Percentiles rank a stretch among this genome's conserved stretches.
Conservation (phyloP, 352 stramenopile genomes). For the Globisporangium abappressorium region DNA sequence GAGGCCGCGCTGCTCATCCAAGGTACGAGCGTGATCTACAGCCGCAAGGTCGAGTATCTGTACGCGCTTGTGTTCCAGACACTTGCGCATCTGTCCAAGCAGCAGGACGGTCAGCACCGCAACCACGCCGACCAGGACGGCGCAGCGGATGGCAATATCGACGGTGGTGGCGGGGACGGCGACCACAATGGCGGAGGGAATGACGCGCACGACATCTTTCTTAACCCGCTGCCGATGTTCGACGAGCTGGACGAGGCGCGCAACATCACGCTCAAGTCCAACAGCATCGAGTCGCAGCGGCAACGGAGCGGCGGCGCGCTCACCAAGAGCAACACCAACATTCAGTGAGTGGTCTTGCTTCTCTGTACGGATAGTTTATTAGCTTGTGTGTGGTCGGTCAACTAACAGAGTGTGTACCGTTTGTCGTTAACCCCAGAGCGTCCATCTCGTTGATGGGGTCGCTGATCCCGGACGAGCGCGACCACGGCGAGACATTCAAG, state of each 20-base stretch:
- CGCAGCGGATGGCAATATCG: slow-evolving; percentile 11
- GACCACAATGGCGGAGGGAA: background rate
- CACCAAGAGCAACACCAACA: slow-evolving; percentile 61
- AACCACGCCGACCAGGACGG: slow-evolving; percentile 21
- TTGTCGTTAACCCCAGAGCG: slow-evolving; percentile 27
- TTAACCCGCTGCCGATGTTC: slow-evolving; percentile 59
- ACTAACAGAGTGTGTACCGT: slow-evolving; percentile 5
- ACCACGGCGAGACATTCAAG: slow-evolving; percentile 85
- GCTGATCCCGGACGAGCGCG: slow-evolving; percentile 66
- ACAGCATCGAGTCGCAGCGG: slow-evolving; percentile 9
- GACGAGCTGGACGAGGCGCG: slow-evolving; percentile 61
- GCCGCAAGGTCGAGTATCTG: slow-evolving; percentile 94
- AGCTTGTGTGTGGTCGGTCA: too few relatives aligned
- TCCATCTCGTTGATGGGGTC: slow-evolving; percentile 82
- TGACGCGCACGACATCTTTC: slow-evolving; percentile 35
- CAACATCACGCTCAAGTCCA: slow-evolving; percentile 53
- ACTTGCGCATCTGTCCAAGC: slow-evolving; percentile 74
- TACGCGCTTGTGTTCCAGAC: slow-evolving; percentile 92
- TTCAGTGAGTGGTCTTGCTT: slow-evolving; percentile 35
- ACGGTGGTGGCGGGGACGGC: slow-evolving; percentile 22
- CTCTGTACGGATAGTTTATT: background rate
- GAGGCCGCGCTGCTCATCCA: slow-evolving; percentile 93
- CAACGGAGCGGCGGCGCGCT: slow-evolving; percentile 23
- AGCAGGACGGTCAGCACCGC: slow-evolving; percentile 39
- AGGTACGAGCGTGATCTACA: slow-evolving; percentile 92